Base-by-base conservation (phyloP, 257 asterid species). In the Solanum rostratum region DNA sequence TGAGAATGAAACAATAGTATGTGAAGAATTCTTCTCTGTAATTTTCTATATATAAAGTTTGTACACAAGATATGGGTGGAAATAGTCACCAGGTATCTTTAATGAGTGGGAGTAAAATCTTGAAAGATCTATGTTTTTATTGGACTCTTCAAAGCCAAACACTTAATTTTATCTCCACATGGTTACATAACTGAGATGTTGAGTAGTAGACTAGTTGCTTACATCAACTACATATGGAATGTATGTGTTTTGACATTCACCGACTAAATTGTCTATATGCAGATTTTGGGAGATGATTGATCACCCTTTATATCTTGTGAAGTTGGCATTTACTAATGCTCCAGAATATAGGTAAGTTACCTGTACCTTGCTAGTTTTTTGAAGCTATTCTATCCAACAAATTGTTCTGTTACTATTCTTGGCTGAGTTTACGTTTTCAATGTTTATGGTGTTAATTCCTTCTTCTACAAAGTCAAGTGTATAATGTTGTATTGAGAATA, bases 291-390 rank as follows among this genome's bases (percentile, higher is more conserved):
- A 70, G 89, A 89, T 92, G 19, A 88, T 91, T 79, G 84, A 92
- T 73, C 91, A 93, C 82, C 99, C 99, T 86, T 84, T 94, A 19
- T 45, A 83, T 84, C 96, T 97, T 30, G 95, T 91, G 88, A 94
- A 94, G 94, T 90, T 93, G 90, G 87, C 87, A 80, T 85, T 94
- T 82, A 80, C 96, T 73, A 89, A 79, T 88, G 85, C 88, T 90
- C 95, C 99, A 87, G 53, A 94, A 20, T 96, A 95, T 66, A 95
- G 96, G 99, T 97, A 88, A 91, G 96, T 80, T 49, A 30, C 68
- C 70, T 43, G 41, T 29, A 43, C 82, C 81, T 74, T 74, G 41
- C 46, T 74, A 74, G 54, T 73, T 45, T 71, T 71, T 11, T 71
- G 80, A 41, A 71, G 55, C 49, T n/a, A 39, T 6, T 11, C 39